Conservation (phyloP, 805 yeast species). For the Pichia kluyveri region DNA sequence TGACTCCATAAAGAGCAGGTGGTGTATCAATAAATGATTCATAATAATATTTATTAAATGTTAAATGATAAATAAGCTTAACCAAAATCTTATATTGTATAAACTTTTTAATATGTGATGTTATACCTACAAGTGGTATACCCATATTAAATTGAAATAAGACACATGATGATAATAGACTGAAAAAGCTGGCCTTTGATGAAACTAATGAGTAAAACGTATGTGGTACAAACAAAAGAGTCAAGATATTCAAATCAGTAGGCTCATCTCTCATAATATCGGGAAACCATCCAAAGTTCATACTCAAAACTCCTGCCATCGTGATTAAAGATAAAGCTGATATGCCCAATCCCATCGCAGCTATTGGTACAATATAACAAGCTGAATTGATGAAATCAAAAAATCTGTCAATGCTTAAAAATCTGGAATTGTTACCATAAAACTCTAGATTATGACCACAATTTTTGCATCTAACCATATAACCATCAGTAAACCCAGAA, state of each 20-base stretch:
- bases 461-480: background rate
- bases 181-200: background rate
- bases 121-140: background rate
- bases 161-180: background rate
- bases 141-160: background rate
- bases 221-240: background rate
- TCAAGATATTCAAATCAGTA: background rate
- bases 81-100: background rate
- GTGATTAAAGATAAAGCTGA: background rate
- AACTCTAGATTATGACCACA: background rate
- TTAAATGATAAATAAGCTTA: background rate
- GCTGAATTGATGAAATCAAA: background rate
- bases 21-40: slow-evolving; percentile 1
- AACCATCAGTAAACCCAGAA: background rate
- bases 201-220: background rate
- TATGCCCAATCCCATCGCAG: background rate
- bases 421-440: background rate
- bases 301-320: background rate
- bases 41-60: slow-evolving; percentile 2
- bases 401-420: background rate
- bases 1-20: slow-evolving; percentile 2
- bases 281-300: background rate
- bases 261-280: too few relatives aligned
- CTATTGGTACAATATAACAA: background rate
- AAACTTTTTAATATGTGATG: background rate